Evolutionary conservation across 2,329 filamentous ascomycete genomes (phyloP).

Genomic region (Nemania abortiva): DNA sequence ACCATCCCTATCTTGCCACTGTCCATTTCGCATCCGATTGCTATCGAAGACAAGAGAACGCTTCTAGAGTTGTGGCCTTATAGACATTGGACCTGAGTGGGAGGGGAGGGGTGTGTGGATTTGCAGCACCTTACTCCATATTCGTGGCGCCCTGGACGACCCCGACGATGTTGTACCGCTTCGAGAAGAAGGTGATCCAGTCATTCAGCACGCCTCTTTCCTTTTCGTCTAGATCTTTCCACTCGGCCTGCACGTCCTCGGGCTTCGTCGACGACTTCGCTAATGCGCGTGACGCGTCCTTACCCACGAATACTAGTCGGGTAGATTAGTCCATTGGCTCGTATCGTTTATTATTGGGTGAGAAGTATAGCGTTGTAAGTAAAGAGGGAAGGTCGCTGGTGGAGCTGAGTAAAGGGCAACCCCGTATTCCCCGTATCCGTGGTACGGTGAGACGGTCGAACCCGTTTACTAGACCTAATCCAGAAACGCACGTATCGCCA

Average conservation of each 20-base stretch:
- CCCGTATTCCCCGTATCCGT: not conserved
- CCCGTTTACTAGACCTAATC: not conserved
- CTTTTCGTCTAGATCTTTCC: slow-evolving; percentile 84
- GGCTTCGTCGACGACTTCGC: slow-evolving; percentile 86
- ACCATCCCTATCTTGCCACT: not conserved
- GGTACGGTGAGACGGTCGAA: not conserved
- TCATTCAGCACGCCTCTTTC: slow-evolving; percentile 88
- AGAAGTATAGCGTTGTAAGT: not conserved
- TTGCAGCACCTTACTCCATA: slow-evolving; percentile 54
- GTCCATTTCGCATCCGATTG: not conserved
- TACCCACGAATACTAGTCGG: slow-evolving; percentile 86
- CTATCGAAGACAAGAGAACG: not conserved
- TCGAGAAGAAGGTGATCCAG: slow-evolving; percentile 96
- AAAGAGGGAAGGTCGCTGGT: not conserved
- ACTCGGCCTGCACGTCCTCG: slow-evolving; percentile 86
- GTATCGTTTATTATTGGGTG: not conserved
- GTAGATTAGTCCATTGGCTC: slow-evolving; percentile 23
- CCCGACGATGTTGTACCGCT: slow-evolving; percentile 93
- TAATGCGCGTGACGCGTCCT: slow-evolving; percentile 93
- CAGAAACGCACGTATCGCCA: not conserved
- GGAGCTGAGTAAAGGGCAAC: not conserved
- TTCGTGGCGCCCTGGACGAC: slow-evolving; percentile 72
- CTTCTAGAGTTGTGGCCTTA: not conserved
- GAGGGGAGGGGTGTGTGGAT: slow-evolving; percentile 13
- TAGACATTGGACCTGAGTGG: not conserved